Evolutionary conservation across 371 early-diverging fungal genomes (phyloP).

Genomic region (Choanephora cucurbitarum): DNA sequence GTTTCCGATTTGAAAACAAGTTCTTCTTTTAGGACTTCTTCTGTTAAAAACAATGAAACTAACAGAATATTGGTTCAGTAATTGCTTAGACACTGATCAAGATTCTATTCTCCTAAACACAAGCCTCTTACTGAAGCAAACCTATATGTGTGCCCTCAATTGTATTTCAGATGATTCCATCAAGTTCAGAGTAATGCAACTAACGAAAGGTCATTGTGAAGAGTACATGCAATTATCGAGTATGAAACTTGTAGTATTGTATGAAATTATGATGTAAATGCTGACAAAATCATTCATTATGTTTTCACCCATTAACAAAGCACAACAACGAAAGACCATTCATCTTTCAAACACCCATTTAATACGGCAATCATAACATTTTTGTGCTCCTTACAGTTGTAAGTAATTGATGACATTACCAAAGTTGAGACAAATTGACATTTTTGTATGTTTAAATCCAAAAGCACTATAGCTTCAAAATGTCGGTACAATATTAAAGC

Average conservation of each 20-base stretch:
- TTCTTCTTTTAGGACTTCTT: not conserved
- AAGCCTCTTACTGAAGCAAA: not conserved
- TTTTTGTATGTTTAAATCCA: too few relatives aligned
- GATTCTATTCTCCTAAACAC: not conserved
- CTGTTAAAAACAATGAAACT: not conserved
- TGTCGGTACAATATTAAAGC: too few relatives aligned
- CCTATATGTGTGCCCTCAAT: not conserved
- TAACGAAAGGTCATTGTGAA: not conserved
- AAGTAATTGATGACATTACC: too few relatives aligned
- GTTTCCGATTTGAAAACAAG: not conserved
- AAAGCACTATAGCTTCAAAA: too few relatives aligned
- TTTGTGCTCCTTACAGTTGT: too few relatives aligned
- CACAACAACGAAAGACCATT: too few relatives aligned
- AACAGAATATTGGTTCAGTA: not conserved
- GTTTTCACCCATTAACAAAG: too few relatives aligned
- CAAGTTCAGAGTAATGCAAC: not conserved
- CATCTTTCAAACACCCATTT: too few relatives aligned
- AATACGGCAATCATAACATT: too few relatives aligned
- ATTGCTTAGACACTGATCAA: not conserved
- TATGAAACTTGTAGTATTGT: not conserved
- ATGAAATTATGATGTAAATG: not conserved
- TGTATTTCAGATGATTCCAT: not conserved
- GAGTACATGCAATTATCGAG: not conserved
- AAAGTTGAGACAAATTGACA: too few relatives aligned
- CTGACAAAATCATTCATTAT: not conserved